phyloP scores from a whole-genome alignment of 371 early-diverging fungal species.

The Smittium mucronatum region DNA sequence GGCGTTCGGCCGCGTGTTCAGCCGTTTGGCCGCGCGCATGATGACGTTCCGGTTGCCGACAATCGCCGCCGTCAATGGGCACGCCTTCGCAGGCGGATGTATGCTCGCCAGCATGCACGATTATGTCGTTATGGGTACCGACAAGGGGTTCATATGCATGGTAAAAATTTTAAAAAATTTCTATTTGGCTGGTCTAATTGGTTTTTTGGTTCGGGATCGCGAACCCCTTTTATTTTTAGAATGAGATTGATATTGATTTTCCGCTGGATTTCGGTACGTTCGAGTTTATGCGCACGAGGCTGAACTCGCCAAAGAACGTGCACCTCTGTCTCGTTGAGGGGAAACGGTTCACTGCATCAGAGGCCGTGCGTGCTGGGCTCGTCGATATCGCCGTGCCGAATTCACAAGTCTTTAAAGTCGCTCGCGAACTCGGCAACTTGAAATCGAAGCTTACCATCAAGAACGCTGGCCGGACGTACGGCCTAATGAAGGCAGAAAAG shows the following conservation, averaged over 20 bases:
- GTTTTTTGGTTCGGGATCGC: too few relatives aligned
- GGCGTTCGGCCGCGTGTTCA: neutral
- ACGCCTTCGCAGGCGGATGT: slow-evolving; percentile 80
- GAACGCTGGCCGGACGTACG: slow-evolving; percentile 19
- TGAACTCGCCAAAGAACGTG: slow-evolving; percentile 33
- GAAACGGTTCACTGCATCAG: slow-evolving; percentile 45
- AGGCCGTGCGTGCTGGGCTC: slow-evolving; percentile 45
- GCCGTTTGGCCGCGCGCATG: slow-evolving; percentile 28
- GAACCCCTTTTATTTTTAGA: too few relatives aligned
- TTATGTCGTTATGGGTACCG: slow-evolving; percentile 66
- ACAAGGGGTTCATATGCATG: slow-evolving; percentile 49
- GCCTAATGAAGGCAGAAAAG: slow-evolving; percentile 29
- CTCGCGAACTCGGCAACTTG: slow-evolving; percentile 35
- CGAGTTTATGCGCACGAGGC: slow-evolving; percentile 47
- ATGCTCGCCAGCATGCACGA: slow-evolving; percentile 63
- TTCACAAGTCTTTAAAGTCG: slow-evolving; percentile 37
- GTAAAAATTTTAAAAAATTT: too few relatives aligned
- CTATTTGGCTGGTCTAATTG: too few relatives aligned
- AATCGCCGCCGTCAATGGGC: slow-evolving; percentile 68
- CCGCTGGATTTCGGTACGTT: slow-evolving; percentile 63
- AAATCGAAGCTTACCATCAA: slow-evolving; percentile 22
- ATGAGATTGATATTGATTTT: slow-evolving; percentile 63
- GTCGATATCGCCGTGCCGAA: slow-evolving; percentile 46
- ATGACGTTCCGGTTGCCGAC: slow-evolving; percentile 61
- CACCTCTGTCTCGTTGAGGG: slow-evolving; percentile 55